A percentile compares a stretch with the other conserved stretches of the same genome.
These are phyloP conservation scores for Suhomyces coccinellae DNA, from an alignment of 1,139 yeast genomes.

Conservation along the genomic window DNA sequence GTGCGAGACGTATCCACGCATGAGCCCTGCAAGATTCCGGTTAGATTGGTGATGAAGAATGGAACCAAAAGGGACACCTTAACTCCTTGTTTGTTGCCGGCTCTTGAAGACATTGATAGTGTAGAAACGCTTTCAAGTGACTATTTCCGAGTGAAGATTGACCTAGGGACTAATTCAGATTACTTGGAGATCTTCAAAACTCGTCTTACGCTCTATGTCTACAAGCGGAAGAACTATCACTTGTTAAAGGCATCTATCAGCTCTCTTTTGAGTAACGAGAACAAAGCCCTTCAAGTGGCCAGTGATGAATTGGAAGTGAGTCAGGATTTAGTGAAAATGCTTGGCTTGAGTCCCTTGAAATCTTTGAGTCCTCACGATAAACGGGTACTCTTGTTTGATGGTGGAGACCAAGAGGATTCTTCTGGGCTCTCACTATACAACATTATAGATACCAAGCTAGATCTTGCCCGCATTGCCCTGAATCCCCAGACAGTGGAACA, in stretches of 20 bases:
- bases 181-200: slow-evolving; percentile 46
- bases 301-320: slow-evolving; percentile 30
- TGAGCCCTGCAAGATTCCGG: slow-evolving; percentile 52
- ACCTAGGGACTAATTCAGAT: slow-evolving; percentile 39
- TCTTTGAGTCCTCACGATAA: slow-evolving; percentile 35
- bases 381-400: slow-evolving; percentile 35
- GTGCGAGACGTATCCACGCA: slow-evolving; percentile 67
- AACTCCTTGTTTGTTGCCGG: slow-evolving; percentile 75
- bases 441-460: slow-evolving; percentile 57
- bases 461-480: slow-evolving; percentile 46
- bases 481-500: slow-evolving; percentile 53
- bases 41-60: slow-evolving; percentile 44
- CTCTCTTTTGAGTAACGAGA: slow-evolving; percentile 38
- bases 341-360: slow-evolving; percentile 27
- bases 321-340: slow-evolving; percentile 25
- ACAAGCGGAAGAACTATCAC: slow-evolving; percentile 46
- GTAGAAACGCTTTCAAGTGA: slow-evolving; percentile 45
- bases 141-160: slow-evolving; percentile 46
- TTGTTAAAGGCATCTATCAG: slow-evolving; percentile 38
- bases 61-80: slow-evolving; percentile 23
- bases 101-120: slow-evolving; percentile 46
- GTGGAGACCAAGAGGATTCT: slow-evolving; percentile 15
- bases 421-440: slow-evolving; percentile 42
- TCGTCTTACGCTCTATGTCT: slow-evolving; percentile 51
- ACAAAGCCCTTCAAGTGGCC: slow-evolving; percentile 31